These are phyloP conservation scores for Arachis monticola DNA, from an alignment of 331 rosid species.

Conservation along the genomic window DNA sequence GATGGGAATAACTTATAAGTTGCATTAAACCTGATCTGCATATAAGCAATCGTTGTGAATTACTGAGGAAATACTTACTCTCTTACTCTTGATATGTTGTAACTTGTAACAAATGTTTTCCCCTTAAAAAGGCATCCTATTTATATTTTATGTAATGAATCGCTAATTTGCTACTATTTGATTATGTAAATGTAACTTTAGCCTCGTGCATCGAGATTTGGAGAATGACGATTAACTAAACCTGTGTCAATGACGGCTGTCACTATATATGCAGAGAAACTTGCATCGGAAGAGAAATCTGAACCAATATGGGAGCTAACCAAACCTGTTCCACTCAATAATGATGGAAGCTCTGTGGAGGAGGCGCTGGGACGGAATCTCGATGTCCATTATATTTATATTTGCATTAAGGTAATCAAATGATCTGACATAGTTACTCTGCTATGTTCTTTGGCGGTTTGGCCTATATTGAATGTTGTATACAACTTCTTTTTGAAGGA, in stretches of 20 bases:
- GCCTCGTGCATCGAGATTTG: slow-evolving; percentile 18
- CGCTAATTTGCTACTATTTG: slow-evolving; percentile 7
- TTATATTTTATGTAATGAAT: slow-evolving; percentile 22
- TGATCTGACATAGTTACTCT: slow-evolving; percentile 10
- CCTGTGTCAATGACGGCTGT: not conserved
- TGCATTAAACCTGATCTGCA: not conserved
- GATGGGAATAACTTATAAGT: not conserved
- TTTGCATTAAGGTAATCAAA: slow-evolving; percentile 72
- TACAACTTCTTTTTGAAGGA: slow-evolving; percentile 3
- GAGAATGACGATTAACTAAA: not conserved
- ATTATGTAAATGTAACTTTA: not conserved
- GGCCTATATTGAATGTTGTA: slow-evolving; percentile 6
- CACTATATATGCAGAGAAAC: slow-evolving; percentile 64
- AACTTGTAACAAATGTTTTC: not conserved
- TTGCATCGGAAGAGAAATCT: slow-evolving; percentile 53
- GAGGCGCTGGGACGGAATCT: slow-evolving; percentile 66
- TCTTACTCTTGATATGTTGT: not conserved
- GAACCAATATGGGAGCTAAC: slow-evolving; percentile 77
- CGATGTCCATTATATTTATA: slow-evolving; percentile 77
- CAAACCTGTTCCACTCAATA: slow-evolving; percentile 67
- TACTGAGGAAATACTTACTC: slow-evolving; percentile 18
- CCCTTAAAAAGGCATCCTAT: not conserved
- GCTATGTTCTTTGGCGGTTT: not conserved
- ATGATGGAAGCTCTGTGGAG: slow-evolving; percentile 66
- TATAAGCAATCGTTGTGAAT: slow-evolving; percentile 15